Conservation (phyloP, 2,329 filamentous ascomycete species). For the Fusarium longipes region DNA sequence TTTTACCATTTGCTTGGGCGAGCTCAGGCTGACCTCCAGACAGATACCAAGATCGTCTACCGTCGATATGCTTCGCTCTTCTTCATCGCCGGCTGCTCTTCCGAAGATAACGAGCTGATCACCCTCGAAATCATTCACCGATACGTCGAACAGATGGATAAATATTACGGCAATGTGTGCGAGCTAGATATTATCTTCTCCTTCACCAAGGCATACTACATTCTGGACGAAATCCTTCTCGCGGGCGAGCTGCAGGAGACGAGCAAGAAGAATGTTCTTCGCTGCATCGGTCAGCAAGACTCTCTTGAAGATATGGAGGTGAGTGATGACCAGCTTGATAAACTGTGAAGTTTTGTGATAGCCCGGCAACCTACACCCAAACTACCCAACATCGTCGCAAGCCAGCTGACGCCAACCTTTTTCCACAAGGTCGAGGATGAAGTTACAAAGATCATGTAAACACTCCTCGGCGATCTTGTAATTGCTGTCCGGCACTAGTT, state of each 20-base stretch:
- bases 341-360: slow-evolving; percentile 34
- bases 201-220: slow-evolving; percentile 99
- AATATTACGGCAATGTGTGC: slow-evolving; percentile 99
- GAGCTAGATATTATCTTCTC: slow-evolving; percentile 99
- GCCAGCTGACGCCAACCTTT: slow-evolving; percentile 48
- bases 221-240: slow-evolving; percentile 93
- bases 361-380: slow-evolving; percentile 29
- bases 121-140: slow-evolving; percentile 98
- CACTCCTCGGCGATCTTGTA: slow-evolving; percentile 27
- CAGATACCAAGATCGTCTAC: slow-evolving; percentile 98
- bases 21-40: slow-evolving; percentile 14
- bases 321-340: slow-evolving; percentile 58
- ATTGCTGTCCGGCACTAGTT: slow-evolving; percentile 35
- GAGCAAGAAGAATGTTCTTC: slow-evolving; percentile 98
- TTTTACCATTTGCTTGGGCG: slow-evolving; percentile 9
- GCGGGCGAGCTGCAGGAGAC: slow-evolving; percentile 98
- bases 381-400: slow-evolving; percentile 28
- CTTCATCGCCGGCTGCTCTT: slow-evolving; percentile 97
- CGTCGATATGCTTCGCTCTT: slow-evolving; percentile 98
- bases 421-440: slow-evolving; percentile 83
- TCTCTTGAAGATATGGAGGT: slow-evolving; percentile 99
- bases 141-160: slow-evolving; percentile 99
- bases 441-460: slow-evolving; percentile 89
- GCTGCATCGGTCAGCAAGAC: slow-evolving; percentile 97
- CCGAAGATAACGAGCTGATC: slow-evolving; percentile 98